A percentile compares a stretch with the other conserved stretches of the same genome.
These are phyloP conservation scores for Malus hybrid DNA, from an alignment of 331 rosid species.

Conservation along the genomic window DNA sequence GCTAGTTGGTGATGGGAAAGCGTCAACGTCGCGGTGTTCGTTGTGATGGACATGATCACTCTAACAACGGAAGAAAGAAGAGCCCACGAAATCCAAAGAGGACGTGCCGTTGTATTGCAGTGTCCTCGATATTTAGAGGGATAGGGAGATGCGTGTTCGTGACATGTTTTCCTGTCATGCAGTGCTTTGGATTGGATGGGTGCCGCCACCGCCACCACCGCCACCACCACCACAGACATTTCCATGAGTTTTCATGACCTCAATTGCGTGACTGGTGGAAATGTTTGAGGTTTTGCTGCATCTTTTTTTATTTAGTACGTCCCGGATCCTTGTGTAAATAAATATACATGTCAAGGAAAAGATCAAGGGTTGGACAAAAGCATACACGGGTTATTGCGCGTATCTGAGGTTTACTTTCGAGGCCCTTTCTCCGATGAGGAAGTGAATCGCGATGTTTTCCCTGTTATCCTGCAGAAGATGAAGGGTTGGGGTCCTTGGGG, in stretches of 20 bases:
- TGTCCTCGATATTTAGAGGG: constrained; percentile 45
- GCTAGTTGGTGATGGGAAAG: constrained; percentile 26
- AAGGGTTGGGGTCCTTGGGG: neutral
- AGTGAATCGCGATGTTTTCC: neutral
- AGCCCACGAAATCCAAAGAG: constrained; percentile 1
- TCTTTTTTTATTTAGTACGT: neutral
- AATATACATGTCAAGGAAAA: neutral
- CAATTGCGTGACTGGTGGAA: neutral
- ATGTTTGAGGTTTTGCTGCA: neutral
- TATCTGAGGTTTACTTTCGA: neutral
- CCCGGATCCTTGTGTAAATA: neutral
- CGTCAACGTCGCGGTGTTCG: neutral
- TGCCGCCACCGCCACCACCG: constrained; percentile 42
- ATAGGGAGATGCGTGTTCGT: constrained; percentile 64
- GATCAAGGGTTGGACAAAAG: neutral
- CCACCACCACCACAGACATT: constrained; percentile 40
- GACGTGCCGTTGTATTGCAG: constrained; percentile 29
- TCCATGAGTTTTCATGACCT: constrained; percentile 11
- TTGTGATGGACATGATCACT: neutral
- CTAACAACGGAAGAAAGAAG: constrained; percentile 23
- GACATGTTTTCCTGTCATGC: constrained; percentile 58
- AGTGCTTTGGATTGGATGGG: constrained; percentile 58
- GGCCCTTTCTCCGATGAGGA: neutral
- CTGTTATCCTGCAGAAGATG: neutral
- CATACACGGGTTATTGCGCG: neutral